These are phyloP conservation scores for Tylopilus intermedius DNA, from an alignment of 768 basidiomycete species.

Conservation along the genomic window DNA sequence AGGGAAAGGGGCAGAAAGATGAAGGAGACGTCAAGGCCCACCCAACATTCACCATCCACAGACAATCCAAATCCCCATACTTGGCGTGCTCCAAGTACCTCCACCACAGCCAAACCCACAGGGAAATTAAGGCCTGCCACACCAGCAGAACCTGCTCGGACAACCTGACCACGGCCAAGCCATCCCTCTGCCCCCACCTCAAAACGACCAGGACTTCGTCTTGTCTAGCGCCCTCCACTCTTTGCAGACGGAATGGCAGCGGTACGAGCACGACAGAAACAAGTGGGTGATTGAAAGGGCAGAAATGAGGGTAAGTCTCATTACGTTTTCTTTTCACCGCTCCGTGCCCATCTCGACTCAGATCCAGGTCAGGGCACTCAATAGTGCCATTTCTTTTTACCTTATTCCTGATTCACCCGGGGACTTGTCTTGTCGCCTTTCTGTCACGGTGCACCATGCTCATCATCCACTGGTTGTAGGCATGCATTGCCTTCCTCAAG, in stretches of 20 bases:
- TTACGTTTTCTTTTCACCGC: slow-evolving; percentile 3
- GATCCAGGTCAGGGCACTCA: neutral
- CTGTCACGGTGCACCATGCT: neutral
- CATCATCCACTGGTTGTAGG: slow-evolving; percentile 43
- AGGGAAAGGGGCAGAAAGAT: slow-evolving; percentile 57
- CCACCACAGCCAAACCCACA: slow-evolving; percentile 44
- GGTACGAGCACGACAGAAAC: slow-evolving; percentile 96
- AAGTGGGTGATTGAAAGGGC: slow-evolving; percentile 99
- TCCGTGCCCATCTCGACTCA: neutral
- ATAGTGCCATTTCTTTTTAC: neutral
- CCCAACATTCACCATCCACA: slow-evolving; percentile 35
- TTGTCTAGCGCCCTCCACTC: slow-evolving; percentile 95
- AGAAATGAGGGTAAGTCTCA: slow-evolving; percentile 86
- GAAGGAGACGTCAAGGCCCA: slow-evolving; percentile 52
- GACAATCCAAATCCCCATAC: slow-evolving; percentile 60
- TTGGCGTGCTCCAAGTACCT: slow-evolving; percentile 63
- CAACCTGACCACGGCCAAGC: slow-evolving; percentile 51
- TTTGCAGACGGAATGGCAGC: slow-evolving; percentile 95
- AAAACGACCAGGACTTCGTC: slow-evolving; percentile 87
- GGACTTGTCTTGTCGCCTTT: neutral
- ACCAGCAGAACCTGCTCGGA: slow-evolving; percentile 53
- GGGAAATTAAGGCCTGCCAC: slow-evolving; percentile 36
- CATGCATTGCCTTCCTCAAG: slow-evolving; percentile 93
- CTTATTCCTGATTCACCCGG: neutral
- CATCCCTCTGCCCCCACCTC: slow-evolving; percentile 72